Evolutionary conservation across 352 stramenopile genomes (phyloP).

Genomic region (Globisporangium radiosum): DNA sequence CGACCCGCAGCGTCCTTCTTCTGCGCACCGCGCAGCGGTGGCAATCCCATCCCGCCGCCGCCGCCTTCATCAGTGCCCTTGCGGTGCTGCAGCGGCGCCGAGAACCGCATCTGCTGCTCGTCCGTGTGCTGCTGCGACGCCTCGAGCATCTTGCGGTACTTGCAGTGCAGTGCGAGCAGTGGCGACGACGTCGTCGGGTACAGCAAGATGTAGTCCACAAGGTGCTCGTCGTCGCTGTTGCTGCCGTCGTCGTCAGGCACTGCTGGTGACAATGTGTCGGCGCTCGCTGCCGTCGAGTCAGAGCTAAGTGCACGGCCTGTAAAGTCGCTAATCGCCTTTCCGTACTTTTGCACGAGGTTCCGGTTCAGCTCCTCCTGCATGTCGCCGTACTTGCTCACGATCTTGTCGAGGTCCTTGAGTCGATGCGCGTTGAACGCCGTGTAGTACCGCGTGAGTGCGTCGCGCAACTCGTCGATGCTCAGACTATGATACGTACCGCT

Average conservation of each 20-base stretch:
- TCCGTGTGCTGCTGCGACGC: constrained; percentile 75
- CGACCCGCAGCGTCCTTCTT: constrained; percentile 41
- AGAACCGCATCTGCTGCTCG: constrained; percentile 78
- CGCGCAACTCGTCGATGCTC: constrained; percentile 26
- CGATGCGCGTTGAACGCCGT: constrained; percentile 45
- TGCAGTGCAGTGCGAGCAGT: constrained; percentile 29
- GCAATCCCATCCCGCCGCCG: constrained; percentile 27
- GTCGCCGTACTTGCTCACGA: constrained; percentile 60
- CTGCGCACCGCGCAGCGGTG: constrained; percentile 43
- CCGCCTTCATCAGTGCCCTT: constrained; percentile 18
- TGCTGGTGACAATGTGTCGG: neutral
- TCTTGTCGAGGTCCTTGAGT: constrained; percentile 60
- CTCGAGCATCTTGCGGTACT: constrained; percentile 75
- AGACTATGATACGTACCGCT: constrained; percentile 8
- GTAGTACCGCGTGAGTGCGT: constrained; percentile 51
- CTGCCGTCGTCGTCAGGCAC: neutral
- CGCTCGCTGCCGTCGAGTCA: neutral
- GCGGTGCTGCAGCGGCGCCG: constrained; percentile 68
- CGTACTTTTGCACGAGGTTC: constrained; percentile 66
- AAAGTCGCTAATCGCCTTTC: constrained; percentile 46
- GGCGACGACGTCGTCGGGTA: constrained; percentile 39
- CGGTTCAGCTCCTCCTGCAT: constrained; percentile 57
- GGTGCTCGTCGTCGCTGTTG: constrained; percentile 18
- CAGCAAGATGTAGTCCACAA: constrained; percentile 64
- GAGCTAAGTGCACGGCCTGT: too few species aligned